Percentiles rank a stretch among this genome's conserved stretches.
These are phyloP conservation scores for Cymbopogon citratus DNA, from an alignment of 176 grass and related monocot genomes.

Conservation along the genomic window DNA sequence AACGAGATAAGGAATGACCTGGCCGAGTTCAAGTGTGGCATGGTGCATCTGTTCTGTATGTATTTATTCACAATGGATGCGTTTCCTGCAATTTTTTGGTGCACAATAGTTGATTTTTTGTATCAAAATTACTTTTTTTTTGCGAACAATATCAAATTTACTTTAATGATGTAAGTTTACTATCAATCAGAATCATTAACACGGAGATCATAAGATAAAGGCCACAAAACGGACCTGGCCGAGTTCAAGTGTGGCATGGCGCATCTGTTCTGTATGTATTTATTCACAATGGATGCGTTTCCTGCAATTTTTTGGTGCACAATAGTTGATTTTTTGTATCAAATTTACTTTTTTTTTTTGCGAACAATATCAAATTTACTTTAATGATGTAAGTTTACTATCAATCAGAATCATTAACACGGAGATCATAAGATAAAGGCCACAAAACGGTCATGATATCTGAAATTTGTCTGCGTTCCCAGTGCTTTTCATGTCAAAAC, in stretches of 20 bases:
- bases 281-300: no score
- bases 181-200: neutral
- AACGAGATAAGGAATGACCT: constrained; percentile 72
- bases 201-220: neutral
- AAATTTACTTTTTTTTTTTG: no score
- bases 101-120: neutral
- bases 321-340: no score
- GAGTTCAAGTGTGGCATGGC: no score
- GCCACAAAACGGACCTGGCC: no score
- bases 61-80: neutral
- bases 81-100: neutral
- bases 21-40: constrained; percentile 72
- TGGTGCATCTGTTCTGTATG: constrained; percentile 93
- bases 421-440: neutral
- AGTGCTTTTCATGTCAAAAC: neutral
- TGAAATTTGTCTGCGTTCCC: neutral
- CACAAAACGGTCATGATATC: no score
- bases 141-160: no score
- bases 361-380: no score
- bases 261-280: no score
- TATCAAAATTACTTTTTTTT: no score
- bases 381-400: neutral
- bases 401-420: neutral
- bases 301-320: no score
- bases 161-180: neutral